phyloP scores from a whole-genome alignment of 176 grass and related monocot species.

The Phoenix dactylifera region DNA sequence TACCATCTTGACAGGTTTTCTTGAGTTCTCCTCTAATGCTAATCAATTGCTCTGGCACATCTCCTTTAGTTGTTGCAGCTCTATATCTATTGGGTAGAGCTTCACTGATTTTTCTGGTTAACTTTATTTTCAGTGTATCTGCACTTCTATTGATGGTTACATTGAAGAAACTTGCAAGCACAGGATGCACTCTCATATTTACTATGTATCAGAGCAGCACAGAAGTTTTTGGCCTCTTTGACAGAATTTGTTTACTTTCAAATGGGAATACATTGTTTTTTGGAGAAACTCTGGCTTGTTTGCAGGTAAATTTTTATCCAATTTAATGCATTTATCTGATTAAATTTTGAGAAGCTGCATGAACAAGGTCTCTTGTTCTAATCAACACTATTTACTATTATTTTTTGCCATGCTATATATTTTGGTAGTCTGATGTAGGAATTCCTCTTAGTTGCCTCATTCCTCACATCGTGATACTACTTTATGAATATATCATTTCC shows the following conservation, averaged over 20 bases:
- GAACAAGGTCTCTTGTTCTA: too few species aligned
- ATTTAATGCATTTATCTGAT: not conserved
- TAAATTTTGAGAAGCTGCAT: too few species aligned
- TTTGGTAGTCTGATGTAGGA: too few species aligned
- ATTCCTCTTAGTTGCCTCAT: too few species aligned
- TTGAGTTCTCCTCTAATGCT: not conserved
- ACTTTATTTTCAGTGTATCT: slow-evolving; percentile 61
- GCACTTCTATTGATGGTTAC: slow-evolving; percentile 95
- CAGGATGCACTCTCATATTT: slow-evolving; percentile 93
- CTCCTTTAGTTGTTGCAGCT: too few species aligned
- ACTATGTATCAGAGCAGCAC: slow-evolving; percentile 99
- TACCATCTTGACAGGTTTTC: slow-evolving; percentile 85
- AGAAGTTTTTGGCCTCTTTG: slow-evolving; percentile 95
- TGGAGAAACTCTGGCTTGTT: slow-evolving; percentile 85
- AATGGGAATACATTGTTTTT: slow-evolving; percentile 96
- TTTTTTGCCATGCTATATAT: too few species aligned
- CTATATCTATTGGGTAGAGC: too few species aligned
- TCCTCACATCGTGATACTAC: too few species aligned
- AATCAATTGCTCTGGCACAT: too few species aligned
- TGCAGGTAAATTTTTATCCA: slow-evolving; percentile 53
- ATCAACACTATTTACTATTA: too few species aligned
- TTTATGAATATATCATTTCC: too few species aligned
- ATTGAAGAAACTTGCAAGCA: slow-evolving; percentile 95
- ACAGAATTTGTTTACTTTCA: slow-evolving; percentile 94
- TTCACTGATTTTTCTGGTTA: not conserved